Conservation (phyloP, 768 basidiomycete species). For the Hericium rajendrae region DNA sequence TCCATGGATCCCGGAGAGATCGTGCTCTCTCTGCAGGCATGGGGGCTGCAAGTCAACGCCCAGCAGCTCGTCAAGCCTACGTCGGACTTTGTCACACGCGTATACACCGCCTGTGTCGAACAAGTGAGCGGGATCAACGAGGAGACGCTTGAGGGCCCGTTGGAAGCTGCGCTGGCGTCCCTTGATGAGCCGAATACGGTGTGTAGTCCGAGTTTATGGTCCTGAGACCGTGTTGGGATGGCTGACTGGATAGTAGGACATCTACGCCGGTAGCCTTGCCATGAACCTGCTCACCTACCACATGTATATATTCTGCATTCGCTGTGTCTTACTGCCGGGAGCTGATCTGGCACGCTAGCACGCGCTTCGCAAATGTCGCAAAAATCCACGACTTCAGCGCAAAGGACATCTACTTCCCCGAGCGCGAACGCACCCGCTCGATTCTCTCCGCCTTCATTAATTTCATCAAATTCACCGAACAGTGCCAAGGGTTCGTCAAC, state of each 20-base stretch:
- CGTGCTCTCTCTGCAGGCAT: constrained; percentile 50
- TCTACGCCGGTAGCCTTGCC: constrained; percentile 48
- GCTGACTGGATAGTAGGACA: constrained; percentile 37
- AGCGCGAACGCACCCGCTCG: constrained; percentile 61
- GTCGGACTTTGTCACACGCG: constrained; percentile 57
- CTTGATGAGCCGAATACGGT: constrained; percentile 46
- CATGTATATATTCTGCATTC: constrained; percentile 33
- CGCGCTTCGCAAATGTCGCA: constrained; percentile 64
- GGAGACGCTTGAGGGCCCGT: constrained; percentile 48
- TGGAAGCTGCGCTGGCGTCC: constrained; percentile 41
- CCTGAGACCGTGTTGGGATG: too few relatives aligned
- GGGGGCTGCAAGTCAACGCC: constrained; percentile 57
- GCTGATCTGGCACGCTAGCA: constrained; percentile 25
- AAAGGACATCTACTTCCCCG: constrained; percentile 65
- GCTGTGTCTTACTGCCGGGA: neutral
- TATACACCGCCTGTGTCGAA: constrained; percentile 64
- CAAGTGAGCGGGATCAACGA: constrained; percentile 58
- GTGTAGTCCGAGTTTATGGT: constrained; percentile 4
- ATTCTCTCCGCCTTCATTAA: constrained; percentile 87
- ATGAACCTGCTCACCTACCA: constrained; percentile 63
- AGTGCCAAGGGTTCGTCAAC: constrained; percentile 52
- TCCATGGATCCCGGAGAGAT: constrained; percentile 58
- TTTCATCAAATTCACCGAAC: constrained; percentile 83
- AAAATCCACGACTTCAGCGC: constrained; percentile 70
- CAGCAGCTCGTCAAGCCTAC: constrained; percentile 63